phyloP scores from a whole-genome alignment of 208 protist species.

The Trypanosoma cruzi region DNA sequence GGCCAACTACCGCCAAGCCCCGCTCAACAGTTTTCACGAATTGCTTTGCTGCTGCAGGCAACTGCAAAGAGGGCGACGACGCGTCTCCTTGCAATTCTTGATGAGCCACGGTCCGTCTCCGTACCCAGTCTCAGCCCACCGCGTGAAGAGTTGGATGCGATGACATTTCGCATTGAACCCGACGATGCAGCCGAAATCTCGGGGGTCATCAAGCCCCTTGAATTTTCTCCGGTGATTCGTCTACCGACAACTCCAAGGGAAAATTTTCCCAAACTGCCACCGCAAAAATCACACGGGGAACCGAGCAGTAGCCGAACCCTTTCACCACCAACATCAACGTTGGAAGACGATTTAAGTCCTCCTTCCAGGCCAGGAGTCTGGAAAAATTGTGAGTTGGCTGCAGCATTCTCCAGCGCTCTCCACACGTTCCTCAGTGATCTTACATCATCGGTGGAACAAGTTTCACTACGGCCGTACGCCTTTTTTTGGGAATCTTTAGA shows the following conservation, averaged over 20 bases:
- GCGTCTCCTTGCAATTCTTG: constrained; percentile 16
- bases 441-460: constrained; percentile 16
- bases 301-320: constrained; percentile 1
- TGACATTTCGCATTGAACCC: background rate
- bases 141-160: background rate
- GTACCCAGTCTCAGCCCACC: background rate
- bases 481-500: constrained; percentile 10
- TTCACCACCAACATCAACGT: constrained; percentile 14
- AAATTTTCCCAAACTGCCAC: background rate
- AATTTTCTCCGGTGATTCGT: background rate
- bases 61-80: constrained; percentile 1
- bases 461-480: constrained; percentile 16
- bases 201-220: background rate
- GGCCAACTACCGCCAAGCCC: constrained; percentile 7
- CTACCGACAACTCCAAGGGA: background rate
- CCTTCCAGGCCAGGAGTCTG: background rate
- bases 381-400: constrained; percentile 1
- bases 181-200: background rate
- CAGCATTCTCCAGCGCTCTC: constrained; percentile 16
- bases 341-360: constrained; percentile 10
- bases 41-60: constrained; percentile 4
- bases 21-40: background rate
- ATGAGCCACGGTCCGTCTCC: constrained; percentile 6
- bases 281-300: background rate
- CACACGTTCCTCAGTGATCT: constrained; percentile 22